phyloP scores from a whole-genome alignment of 306 rosid genomes.

The Castanea mollissima region DNA sequence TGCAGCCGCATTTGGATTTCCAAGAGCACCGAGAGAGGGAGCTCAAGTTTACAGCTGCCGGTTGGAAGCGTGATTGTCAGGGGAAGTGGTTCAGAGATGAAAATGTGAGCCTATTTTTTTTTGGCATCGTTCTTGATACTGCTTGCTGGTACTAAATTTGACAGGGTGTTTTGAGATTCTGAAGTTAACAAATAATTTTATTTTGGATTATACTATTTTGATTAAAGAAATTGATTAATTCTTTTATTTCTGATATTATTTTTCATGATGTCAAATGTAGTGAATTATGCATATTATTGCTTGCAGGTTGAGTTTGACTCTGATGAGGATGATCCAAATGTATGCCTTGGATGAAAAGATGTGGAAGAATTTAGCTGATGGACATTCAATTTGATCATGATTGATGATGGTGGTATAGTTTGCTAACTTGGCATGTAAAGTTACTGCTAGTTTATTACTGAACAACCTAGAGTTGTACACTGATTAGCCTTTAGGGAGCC shows the following conservation, averaged over 20 bases:
- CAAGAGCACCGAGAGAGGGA: constrained; percentile 35
- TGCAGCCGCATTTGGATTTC: constrained; percentile 24
- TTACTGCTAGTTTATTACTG: background rate
- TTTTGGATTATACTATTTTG: background rate
- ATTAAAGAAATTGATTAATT: background rate
- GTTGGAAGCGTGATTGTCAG: constrained; percentile 46
- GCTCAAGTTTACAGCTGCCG: constrained; percentile 43
- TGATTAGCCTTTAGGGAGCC: background rate
- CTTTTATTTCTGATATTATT: background rate
- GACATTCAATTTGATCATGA: constrained; percentile 3
- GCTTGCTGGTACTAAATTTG: background rate
- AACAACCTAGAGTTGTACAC: constrained; percentile 5
- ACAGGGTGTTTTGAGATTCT: background rate
- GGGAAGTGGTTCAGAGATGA: constrained; percentile 46
- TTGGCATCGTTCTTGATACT: no score
- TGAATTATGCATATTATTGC: constrained; percentile 5
- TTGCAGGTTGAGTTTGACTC: constrained; percentile 48
- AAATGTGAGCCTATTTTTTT: constrained; percentile 32
- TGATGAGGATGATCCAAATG: constrained; percentile 49
- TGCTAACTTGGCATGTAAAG: background rate
- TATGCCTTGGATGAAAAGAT: constrained; percentile 36
- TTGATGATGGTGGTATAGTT: background rate
- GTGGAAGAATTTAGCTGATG: constrained; percentile 14
- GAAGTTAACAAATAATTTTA: no score
- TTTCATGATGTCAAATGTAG: background rate